Percentiles rank a stretch among this genome's conserved stretches.
Evolutionary conservation across 1,139 yeast genomes (phyloP).

Genomic region (Yamadazyma jaroonii): DNA sequence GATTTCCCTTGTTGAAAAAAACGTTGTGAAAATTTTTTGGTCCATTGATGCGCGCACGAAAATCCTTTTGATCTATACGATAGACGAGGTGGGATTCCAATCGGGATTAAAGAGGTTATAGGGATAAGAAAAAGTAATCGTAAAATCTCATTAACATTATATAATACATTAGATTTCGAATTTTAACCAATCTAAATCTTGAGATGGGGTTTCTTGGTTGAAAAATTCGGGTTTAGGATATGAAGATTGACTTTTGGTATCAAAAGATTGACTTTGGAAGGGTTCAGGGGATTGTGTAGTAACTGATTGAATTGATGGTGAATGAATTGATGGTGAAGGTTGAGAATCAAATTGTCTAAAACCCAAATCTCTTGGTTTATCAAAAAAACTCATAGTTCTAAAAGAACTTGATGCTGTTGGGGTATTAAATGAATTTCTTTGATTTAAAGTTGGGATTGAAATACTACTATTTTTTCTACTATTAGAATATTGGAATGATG

Average conservation of each 20-base stretch:
- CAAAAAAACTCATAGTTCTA: constrained; percentile 28
- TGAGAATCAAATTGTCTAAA: constrained; percentile 3
- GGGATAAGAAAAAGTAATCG: neutral
- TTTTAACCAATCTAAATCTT: constrained; percentile 47
- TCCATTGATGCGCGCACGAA: constrained; percentile 2
- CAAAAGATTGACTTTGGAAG: constrained; percentile 3
- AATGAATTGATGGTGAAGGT: constrained; percentile 10
- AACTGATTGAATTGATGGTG: constrained; percentile 5
- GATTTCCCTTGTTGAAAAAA: neutral
- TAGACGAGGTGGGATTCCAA: neutral
- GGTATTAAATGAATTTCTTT: constrained; percentile 19
- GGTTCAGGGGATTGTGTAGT: neutral
- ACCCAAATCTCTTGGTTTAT: constrained; percentile 12
- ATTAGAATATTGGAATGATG: constrained; percentile 14
- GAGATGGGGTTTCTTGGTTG: constrained; percentile 9
- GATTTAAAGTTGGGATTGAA: constrained; percentile 14
- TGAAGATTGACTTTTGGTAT: constrained; percentile 2
- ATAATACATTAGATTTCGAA: constrained; percentile 32
- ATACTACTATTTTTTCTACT: constrained; percentile 12
- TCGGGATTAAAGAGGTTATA: neutral
- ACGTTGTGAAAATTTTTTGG: constrained; percentile 6
- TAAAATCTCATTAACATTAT: constrained; percentile 5
- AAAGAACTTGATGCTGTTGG: constrained; percentile 6
- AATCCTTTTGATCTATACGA: neutral
- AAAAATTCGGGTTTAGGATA: constrained; percentile 8